Percentiles rank a stretch among this genome's conserved stretches.
Conservation (phyloP, 2,329 filamentous ascomycete species). For the Talaromyces amestolkiae region DNA sequence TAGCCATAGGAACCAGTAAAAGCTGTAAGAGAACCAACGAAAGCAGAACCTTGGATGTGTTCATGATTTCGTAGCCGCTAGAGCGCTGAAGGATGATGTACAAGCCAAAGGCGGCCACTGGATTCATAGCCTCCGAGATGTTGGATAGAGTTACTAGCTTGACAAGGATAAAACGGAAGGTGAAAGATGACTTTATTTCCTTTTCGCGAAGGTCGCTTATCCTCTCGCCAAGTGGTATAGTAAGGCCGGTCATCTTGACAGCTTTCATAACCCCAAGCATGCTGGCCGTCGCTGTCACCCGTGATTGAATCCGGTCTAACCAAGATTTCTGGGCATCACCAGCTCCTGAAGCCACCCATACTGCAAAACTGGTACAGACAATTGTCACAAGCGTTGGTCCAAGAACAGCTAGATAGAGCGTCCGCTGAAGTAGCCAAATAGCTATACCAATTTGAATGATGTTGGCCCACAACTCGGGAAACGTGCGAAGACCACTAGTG, state of each 20-base stretch:
- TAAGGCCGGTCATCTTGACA: slow-evolving; percentile 41
- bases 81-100: slow-evolving; percentile 9
- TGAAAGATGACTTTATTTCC: slow-evolving; percentile 31
- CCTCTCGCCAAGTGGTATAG: slow-evolving; percentile 28
- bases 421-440: slow-evolving; percentile 23
- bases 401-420: slow-evolving; percentile 26
- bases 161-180: slow-evolving; percentile 27
- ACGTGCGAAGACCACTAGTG: slow-evolving; percentile 21
- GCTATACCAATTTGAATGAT: slow-evolving; percentile 22
- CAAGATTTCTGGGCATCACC: slow-evolving; percentile 25
- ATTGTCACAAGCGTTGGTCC: slow-evolving; percentile 26
- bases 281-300: slow-evolving; percentile 29
- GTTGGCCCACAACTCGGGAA: slow-evolving; percentile 31
- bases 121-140: slow-evolving; percentile 3
- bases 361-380: slow-evolving; percentile 18
- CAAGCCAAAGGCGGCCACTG: slow-evolving; percentile 18
- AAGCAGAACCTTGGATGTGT: slow-evolving; percentile 22
- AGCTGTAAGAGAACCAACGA: slow-evolving; percentile 17
- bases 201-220: slow-evolving; percentile 37
- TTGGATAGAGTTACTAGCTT: slow-evolving; percentile 13
- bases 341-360: slow-evolving; percentile 20
- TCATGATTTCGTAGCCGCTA: background rate
- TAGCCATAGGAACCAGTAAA: slow-evolving; percentile 17
- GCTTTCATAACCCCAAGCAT: slow-evolving; percentile 23
- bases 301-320: slow-evolving; percentile 29